phyloP scores from a whole-genome alignment of 2,329 filamentous ascomycete genomes.

The Parastagonospora nodorum region DNA sequence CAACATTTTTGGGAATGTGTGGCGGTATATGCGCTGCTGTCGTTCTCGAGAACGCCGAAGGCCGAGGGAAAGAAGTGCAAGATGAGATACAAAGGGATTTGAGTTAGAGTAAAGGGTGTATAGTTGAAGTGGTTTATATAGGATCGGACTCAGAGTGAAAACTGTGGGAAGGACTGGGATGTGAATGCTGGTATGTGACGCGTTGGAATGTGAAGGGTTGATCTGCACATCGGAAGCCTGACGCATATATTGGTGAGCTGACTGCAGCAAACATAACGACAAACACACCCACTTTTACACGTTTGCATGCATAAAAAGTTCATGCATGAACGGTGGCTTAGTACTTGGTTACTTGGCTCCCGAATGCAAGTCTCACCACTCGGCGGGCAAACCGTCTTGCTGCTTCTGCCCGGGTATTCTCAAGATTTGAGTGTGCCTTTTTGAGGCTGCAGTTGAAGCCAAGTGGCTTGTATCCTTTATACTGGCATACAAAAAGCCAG shows the following conservation, averaged over 20 bases:
- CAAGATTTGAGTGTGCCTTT: too few relatives aligned
- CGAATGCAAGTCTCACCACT: too few relatives aligned
- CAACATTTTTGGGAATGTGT: conserved; percentile 11
- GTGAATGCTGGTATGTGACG: conserved; percentile 2
- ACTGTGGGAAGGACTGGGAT: not conserved
- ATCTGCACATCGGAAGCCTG: conserved; percentile 6
- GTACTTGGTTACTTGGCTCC: too few relatives aligned
- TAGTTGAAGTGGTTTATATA: conserved; percentile 7
- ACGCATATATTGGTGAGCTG: conserved; percentile 7
- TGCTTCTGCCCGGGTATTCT: too few relatives aligned
- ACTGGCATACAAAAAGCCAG: too few relatives aligned
- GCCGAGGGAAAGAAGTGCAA: conserved; percentile 1
- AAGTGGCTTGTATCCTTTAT: too few relatives aligned
- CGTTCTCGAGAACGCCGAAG: not conserved
- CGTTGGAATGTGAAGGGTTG: conserved; percentile 1
- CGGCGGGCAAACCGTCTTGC: too few relatives aligned
- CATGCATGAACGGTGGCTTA: too few relatives aligned
- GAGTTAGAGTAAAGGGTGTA: conserved; percentile 3
- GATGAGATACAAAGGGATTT: conserved; percentile 8
- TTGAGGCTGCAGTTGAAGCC: too few relatives aligned
- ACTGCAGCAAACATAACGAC: conserved; percentile 2
- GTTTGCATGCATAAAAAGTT: conserved; percentile 1
- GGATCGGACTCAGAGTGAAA: too few relatives aligned
- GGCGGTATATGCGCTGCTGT: conserved; percentile 5
- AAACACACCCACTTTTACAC: conserved; percentile 7